Evolutionary conservation across 2,329 filamentous ascomycete species (phyloP), one percentile per base, ranked within the genome.

Genomic region (Monosporascus sp.): DNA sequence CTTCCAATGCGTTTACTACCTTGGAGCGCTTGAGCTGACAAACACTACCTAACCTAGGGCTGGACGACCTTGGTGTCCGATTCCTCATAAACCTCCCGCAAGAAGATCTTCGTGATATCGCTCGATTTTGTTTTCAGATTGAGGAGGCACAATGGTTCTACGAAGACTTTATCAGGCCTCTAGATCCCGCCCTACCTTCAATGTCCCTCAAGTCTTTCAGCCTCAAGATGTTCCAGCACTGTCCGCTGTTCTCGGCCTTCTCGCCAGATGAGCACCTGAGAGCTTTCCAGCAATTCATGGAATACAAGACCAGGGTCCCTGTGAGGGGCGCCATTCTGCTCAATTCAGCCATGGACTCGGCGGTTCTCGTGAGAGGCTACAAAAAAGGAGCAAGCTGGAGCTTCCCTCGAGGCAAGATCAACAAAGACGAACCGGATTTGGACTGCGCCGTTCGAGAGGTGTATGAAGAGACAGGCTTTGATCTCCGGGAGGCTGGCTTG

Each of bases 81-180:
- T 99, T 99, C 74, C 93, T 99, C 68, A 91, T 97, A 72, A 97
- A 99, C 74, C 83, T 97, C 57, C 94, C 95, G 46, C 81, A 89
- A 60, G 91, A 94, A 72, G 94, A 99, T 72, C 82, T 97, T 47
- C 85, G 86, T 60, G 91, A 89, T 2, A 89, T 96, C 54, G 90
- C 91, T 68, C 88, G 94, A 68, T 94, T 99, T 73, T 97, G 93
- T 74, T 99, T 99, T 71, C 92, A 97, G 74, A 89, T 99, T 63
- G 94, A 99, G 73, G 95, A 99, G 74, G 94, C 94, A 64, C 95
- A 99, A 85, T 99, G 94, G 94, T 99, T 96, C 74, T 99, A 99
- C 82, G 94, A 99, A 78, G 94, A 99, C 73, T 99, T 99, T 69
- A 91, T 99, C 70, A 89, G 94, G 48, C 92, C 93, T 40, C 78